Evolutionary conservation across 192 early-diverging fungal species (phyloP), one percentile per base, ranked within the genome.

Genomic region (Coemansia sp.): DNA sequence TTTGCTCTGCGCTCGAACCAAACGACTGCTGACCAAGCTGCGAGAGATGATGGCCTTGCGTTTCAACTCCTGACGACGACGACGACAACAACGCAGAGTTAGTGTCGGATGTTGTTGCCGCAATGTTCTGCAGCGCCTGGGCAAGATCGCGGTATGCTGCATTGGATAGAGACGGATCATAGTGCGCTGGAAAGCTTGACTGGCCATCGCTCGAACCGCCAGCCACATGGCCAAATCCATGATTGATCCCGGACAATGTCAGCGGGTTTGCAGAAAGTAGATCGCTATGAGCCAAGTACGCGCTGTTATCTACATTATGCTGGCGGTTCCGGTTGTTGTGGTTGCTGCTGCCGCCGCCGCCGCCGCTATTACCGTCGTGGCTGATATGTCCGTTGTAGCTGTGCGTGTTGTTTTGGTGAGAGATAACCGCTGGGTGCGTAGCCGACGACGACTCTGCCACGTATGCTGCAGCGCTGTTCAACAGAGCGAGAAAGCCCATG

Each of bases 391-490:
- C 34, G 15, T 35, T 32, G 55, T 36, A 35, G n/a, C 5, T 36
- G 55, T 36, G 29, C 8, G 33, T 35, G 23, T 17, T 33, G 23
- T 20, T 57, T 7, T 43, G 13, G 8, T 46, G 53, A 14, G 52
- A 29, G 11, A 23, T 57, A 4, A 19, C 23, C n/a, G 34, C 40
- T 13, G 53, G 14, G 17, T 33, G 11, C 14, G 15, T 25, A 9
- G 34, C 45, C 40, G 59, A 43, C 2, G 70, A 70, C n/a, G 79
- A 76, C 54, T 82, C 71, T 46, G 74, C 70, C 14, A 82, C 67
- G 46, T 65, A 81, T 1, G 69, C 74, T 1, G 74, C 79, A 4
- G 79, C 79, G 22, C 74, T 76, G 63, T 82, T 76, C 29, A 82
- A 50, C 29, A 82, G 71, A 3, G 65, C 79, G 56, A 82, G 29